Evolutionary conservation across 2,329 filamentous ascomycete species (phyloP), one percentile per base, ranked within the genome.

Genomic region (Aspergillus pseudoterreus): DNA sequence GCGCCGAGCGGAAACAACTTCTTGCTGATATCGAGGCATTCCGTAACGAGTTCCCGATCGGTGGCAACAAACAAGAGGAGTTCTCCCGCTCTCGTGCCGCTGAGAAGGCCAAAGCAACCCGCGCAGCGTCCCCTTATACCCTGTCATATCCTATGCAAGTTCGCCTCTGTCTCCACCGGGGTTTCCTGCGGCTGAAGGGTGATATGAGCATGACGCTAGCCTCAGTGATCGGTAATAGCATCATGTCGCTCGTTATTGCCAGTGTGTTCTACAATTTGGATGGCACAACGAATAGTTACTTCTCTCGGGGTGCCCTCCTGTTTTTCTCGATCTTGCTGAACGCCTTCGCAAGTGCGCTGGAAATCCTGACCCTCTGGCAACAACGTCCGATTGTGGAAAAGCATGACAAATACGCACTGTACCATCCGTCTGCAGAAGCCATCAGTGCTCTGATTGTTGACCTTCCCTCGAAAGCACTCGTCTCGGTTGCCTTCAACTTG

Each of bases 331-430:
- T 91, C 64, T 76, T 95, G 50, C 82, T 94, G 76, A 95, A 92
- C 69, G 89, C 88, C 36, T 92, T 94, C 61, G 79, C 85, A 50
- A 87, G 83, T 62, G 83, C 86, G 46, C 78, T 92, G 39, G 89
- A 94, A 70, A 92, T 95, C 66, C 71, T 94, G 36, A 90, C 88
- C 0, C 80, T 95, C 3, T 96, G 92, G 70, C 82, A 88, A 9
- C 91, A 96, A 80, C 86, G 92, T 21, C 88, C 89, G 1, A 95
- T 96, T 60, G 89, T 96, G 54, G 90, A 96, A 67, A 96, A 96
- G 67, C 92, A 96, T 62, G 75, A 79, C 54, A 84, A 87, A 53
- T 96, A 95, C 66, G 90, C 90, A 9, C 78, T 96, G 4, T 95
- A 96, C 64, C 92, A 95, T 64, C 90, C 92, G 0, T 91, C 88